Base-by-base conservation (phyloP, 768 basidiomycete species). In the Cyathus striatus region DNA sequence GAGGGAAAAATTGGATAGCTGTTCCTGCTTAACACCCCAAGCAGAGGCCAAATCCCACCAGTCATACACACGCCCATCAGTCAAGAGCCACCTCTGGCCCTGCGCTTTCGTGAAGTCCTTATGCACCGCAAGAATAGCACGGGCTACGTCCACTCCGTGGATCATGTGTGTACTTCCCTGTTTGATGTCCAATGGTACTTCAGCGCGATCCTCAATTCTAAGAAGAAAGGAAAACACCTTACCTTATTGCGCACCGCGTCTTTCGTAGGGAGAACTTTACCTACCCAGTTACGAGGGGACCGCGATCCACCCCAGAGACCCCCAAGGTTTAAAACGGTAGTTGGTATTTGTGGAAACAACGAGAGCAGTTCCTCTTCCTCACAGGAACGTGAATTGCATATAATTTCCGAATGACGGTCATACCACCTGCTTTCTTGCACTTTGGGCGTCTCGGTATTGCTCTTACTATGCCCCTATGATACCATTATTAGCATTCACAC, bases 31-130 rank as follows among this genome's bases (percentile, higher is more conserved):
- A 10, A 58, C 44, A 1, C 72, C 76, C 79, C 79, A 82, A 3
- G 75, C 71, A 5, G 72, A 71, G 1, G 74, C 76, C 3, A 82
- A 62, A 49, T 82, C 78, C 79, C 79, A 83, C 81, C 81, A 83
- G 55, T 84, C 81, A 51, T 81, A 79, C 27, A 79, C 70, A 5
- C 76, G 69, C 16, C 64, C 64, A 47, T 81, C 77, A 2, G 73
- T 77, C 24, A 80, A 55, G 3, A 80, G 52, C 78, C 78, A 81
- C 5, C 79, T 68, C 52, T 79, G 66, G 0, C 77, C 78, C 3
- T 56, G 48, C 1, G 77, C 72, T 34, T 64, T 67, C 22, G 47
- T 40, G 39, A 74, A 73, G 22, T 73, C 47, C 9, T 50, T 49
- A 49, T 76, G 76, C 1, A 83, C 68, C n/a, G 79, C 79, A 23